Evolutionary conservation across 305 asterid species (phyloP), one percentile per base, ranked within the genome.

Genomic region (Fraxinus paxiana): DNA sequence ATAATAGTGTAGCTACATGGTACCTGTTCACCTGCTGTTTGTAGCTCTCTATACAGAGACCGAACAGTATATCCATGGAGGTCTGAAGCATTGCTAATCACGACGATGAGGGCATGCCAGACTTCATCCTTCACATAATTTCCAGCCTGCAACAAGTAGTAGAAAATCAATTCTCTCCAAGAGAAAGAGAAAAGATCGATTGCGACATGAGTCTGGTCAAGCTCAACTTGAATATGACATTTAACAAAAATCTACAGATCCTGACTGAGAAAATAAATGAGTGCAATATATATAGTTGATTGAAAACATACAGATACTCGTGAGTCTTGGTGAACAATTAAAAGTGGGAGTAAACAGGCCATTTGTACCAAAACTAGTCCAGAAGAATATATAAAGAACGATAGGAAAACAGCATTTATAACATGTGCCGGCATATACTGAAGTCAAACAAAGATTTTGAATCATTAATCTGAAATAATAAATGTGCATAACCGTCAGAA

Each of bases 21-120:
- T 85, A 96, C 99, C 98, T 96, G 97, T 77, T 93, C 97, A 54
- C 83, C 87, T 79, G 92, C 84, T 78, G 89, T 84, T 87, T 88
- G 97, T 77, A 92, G 87, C 79, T 93, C 97, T 89, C 86, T 92
- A 91, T 89, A 94, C 72, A 96, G 88, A 0, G 91, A 90, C 82
- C 99, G 88, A 56, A 96, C 98, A 24, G 94, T 70, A 85, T 96
- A 94, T 43, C 98, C 99, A 79, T 94, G 99, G 87, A 96, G 98
- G 83, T 92, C 88, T 70, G 98, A 89, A 82, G 98, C 94, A 90
- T 92, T 96, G 67, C 93, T 93, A 82, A 93, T 90, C 83, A 93
- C 92, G 77, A 94, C 97, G 81, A 96, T 89, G 79, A 96, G 97
- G 65, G 97, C 93, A 87, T 96, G 98, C 97, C 98, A 96, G 59